Conservation (phyloP, 2,329 filamentous ascomycete genomes). For the Graphilbum sp. region DNA sequence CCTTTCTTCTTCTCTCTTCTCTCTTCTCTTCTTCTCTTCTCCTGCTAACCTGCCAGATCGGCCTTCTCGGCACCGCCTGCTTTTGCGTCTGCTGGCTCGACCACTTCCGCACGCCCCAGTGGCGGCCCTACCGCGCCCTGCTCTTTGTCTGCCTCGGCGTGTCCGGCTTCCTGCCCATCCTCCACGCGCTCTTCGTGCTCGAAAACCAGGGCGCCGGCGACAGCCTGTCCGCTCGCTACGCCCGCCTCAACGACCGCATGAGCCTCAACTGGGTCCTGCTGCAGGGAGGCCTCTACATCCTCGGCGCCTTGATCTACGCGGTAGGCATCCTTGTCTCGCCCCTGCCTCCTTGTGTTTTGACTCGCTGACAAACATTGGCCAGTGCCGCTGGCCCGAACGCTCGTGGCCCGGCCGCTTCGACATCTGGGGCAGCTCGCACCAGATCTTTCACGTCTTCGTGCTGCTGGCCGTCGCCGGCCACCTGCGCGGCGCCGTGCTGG, state of each 20-base stretch:
- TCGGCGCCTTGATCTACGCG: slow-evolving; percentile 75
- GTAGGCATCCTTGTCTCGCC: slow-evolving; percentile 26
- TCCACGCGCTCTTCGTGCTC: slow-evolving; percentile 46
- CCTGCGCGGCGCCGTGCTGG: slow-evolving; percentile 62
- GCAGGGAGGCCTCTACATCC: slow-evolving; percentile 71
- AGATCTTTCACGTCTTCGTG: slow-evolving; percentile 88
- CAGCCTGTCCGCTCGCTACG: slow-evolving; percentile 32
- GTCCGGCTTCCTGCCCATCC: slow-evolving; percentile 66
- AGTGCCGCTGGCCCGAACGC: slow-evolving; percentile 71
- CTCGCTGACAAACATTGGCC: slow-evolving; percentile 7
- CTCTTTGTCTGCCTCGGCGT: slow-evolving; percentile 85
- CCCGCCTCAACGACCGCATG: slow-evolving; percentile 53
- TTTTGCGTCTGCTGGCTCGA: slow-evolving; percentile 63
- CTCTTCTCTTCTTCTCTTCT: background rate
- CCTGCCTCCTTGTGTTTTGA: background rate
- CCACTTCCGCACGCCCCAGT: slow-evolving; percentile 65
- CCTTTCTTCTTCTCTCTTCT: background rate
- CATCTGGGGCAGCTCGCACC: slow-evolving; percentile 84
- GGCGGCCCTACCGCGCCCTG: slow-evolving; percentile 67
- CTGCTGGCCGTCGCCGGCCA: slow-evolving; percentile 69
- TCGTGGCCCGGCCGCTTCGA: slow-evolving; percentile 66
- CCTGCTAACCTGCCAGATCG: slow-evolving; percentile 41
- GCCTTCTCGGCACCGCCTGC: slow-evolving; percentile 59
- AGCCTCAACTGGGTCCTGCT: slow-evolving; percentile 65
- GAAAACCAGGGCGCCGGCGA: background rate